Conservation (phyloP, 805 yeast genomes). For the Schwanniomyces vanrijiae region DNA sequence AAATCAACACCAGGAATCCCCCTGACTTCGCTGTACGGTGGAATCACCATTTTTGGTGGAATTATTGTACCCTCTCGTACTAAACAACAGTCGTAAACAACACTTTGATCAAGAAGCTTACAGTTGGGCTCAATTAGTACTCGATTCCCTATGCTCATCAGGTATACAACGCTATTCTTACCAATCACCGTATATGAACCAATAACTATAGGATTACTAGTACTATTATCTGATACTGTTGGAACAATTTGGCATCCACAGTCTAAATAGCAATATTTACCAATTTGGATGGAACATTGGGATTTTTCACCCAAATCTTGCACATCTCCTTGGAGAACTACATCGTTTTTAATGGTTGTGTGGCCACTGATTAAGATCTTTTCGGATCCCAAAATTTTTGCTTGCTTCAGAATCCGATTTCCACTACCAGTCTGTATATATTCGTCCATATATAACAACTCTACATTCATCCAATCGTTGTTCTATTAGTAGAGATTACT, state of each 20-base stretch:
- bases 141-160: slow-evolving; percentile 47
- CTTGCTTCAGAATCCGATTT: slow-evolving; percentile 46
- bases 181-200: slow-evolving; percentile 52
- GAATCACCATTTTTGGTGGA: slow-evolving; percentile 46
- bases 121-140: slow-evolving; percentile 48
- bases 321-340: slow-evolving; percentile 35
- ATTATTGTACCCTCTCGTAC: slow-evolving; percentile 41
- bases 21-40: slow-evolving; percentile 50
- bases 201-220: slow-evolving; percentile 29
- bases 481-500: background rate
- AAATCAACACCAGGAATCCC: slow-evolving; percentile 39
- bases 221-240: slow-evolving; percentile 10
- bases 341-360: slow-evolving; percentile 41
- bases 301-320: slow-evolving; percentile 9
- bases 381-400: slow-evolving; percentile 43
- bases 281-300: slow-evolving; percentile 37
- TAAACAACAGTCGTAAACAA: slow-evolving; percentile 53
- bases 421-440: slow-evolving; percentile 55
- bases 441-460: slow-evolving; percentile 9
- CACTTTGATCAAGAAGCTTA: slow-evolving; percentile 31
- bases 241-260: slow-evolving; percentile 25
- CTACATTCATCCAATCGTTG: background rate
- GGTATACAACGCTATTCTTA: slow-evolving; percentile 24
- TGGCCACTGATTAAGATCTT: slow-evolving; percentile 48
- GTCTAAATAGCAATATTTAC: slow-evolving; percentile 46